These are phyloP conservation scores for Pichia pseudocactophila DNA, from an alignment of 805 yeast genomes.

Conservation along the genomic window DNA sequence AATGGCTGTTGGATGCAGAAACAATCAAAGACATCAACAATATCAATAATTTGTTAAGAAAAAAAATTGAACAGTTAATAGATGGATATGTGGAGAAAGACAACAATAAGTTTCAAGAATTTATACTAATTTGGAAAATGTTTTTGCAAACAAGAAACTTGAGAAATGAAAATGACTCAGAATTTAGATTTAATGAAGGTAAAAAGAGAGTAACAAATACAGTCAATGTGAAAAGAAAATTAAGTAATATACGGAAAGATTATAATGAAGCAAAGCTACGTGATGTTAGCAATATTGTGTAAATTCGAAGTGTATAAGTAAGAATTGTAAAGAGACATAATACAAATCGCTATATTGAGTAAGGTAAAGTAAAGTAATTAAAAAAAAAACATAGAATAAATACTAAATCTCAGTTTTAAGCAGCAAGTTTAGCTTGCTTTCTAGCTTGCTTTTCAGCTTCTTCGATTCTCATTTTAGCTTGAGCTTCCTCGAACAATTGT, in stretches of 20 bases:
- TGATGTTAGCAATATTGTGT: neutral
- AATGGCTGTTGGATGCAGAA: constrained; percentile 6
- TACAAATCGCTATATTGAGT: too few relatives aligned
- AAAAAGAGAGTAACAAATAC: too few relatives aligned
- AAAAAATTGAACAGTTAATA: neutral
- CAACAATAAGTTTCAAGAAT: constrained; percentile 4
- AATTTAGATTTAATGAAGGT: too few relatives aligned
- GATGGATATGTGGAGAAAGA: constrained; percentile 5
- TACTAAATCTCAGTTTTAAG: too few relatives aligned
- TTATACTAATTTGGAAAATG: constrained; percentile 4
- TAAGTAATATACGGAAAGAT: neutral
- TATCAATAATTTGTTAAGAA: neutral
- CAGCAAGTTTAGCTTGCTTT: neutral
- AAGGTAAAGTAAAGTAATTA: too few relatives aligned
- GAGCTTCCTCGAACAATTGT: constrained; percentile 40
- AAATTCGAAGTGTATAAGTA: neutral
- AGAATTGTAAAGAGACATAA: neutral
- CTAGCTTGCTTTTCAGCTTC: neutral
- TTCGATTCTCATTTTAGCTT: constrained; percentile 10
- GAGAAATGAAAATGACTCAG: neutral
- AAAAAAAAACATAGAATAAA: too few relatives aligned
- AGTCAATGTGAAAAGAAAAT: neutral
- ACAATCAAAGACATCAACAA: neutral
- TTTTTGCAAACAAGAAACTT: neutral
- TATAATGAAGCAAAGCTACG: neutral